Evolutionary conservation across 805 yeast genomes (phyloP), one percentile per base, ranked within the genome.

Genomic region (Ogataea philodendri): DNA sequence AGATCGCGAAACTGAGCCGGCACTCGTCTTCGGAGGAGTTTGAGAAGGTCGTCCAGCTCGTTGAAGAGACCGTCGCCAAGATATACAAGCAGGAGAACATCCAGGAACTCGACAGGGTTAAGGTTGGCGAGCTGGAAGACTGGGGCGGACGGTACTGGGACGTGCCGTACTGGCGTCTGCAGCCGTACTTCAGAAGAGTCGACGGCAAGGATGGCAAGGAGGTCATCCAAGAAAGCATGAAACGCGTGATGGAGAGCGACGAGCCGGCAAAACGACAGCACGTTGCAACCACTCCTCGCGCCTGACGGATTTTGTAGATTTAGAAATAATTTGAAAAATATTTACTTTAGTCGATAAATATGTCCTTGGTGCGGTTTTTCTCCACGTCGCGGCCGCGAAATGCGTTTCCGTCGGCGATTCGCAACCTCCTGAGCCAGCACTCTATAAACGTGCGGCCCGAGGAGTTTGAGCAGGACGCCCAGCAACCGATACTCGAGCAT

Each of bases 101-200:
- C n/a, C 67, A 62, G 4, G 72, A 70, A 32, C 42, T 70, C 13
- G 96, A 87, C 52, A 59, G 53, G 4, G 69, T 83, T 1, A 63
- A 61, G 0, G 65, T 61, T 6, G 87, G 88, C 0, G 75, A 72
- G 5, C 27, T 53, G 1, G 49, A 54, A 22, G 77, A 78, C 48
- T 83, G 94, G 89, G 95, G 95, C 30, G 95, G 95, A 1, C 51
- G 69, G 9, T 90, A 93, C 58, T 78, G 78, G 57, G 73, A 70
- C 4, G 76, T 90, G 10, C 97, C 98, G 2, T 88, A 83, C 58
- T 90, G 97, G 97, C 73, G 97, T 52, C 80, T 95, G 46, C 98
- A 90, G 62, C 98, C 98, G 2, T 84, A 85, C 57, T 90, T 90
- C 69, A 72, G 98, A 50, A 79, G 81, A 3, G 96, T 90, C 1